These are phyloP conservation scores for Phaffomyces antillensis DNA, from an alignment of 805 yeast genomes.

Conservation along the genomic window DNA sequence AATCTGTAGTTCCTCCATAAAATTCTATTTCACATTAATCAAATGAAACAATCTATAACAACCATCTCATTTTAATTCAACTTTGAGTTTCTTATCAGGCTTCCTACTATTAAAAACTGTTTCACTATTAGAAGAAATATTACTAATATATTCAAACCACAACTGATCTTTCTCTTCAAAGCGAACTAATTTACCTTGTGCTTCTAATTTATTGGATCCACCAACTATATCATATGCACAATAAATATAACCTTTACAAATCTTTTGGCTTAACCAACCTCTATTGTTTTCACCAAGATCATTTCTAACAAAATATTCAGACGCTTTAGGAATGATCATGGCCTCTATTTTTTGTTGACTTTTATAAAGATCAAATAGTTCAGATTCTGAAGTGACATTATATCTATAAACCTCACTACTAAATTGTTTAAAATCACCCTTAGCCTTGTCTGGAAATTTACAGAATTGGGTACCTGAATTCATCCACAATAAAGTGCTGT, in stretches of 20 bases:
- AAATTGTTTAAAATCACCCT: conserved; percentile 24
- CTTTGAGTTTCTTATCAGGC: too few species aligned
- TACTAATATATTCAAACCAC: too few species aligned
- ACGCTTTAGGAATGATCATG: conserved; percentile 45
- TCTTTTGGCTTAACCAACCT: conserved; percentile 39
- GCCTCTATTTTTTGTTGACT: conserved; percentile 34
- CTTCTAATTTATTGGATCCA: conserved; percentile 5
- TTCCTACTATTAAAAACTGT: too few species aligned
- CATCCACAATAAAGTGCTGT: conserved; percentile 46
- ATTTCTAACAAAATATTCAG: conserved; percentile 24
- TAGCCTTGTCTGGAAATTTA: conserved; percentile 25
- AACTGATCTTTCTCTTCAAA: too few species aligned
- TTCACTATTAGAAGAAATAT: too few species aligned
- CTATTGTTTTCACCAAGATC: conserved; percentile 32
- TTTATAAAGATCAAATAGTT: conserved; percentile 26
- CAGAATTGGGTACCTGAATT: conserved; percentile 53
- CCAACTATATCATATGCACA: conserved; percentile 54
- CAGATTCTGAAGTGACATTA: conserved; percentile 12
- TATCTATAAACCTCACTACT: conserved; percentile 10
- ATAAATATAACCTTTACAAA: conserved; percentile 48
- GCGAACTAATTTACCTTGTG: too few species aligned
- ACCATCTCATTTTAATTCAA: too few species aligned
- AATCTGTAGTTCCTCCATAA: too few species aligned
- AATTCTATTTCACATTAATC: too few species aligned
- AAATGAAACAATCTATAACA: too few species aligned